Conservation (phyloP, 2,329 filamentous ascomycete species). For the Monosporascus sp. region DNA sequence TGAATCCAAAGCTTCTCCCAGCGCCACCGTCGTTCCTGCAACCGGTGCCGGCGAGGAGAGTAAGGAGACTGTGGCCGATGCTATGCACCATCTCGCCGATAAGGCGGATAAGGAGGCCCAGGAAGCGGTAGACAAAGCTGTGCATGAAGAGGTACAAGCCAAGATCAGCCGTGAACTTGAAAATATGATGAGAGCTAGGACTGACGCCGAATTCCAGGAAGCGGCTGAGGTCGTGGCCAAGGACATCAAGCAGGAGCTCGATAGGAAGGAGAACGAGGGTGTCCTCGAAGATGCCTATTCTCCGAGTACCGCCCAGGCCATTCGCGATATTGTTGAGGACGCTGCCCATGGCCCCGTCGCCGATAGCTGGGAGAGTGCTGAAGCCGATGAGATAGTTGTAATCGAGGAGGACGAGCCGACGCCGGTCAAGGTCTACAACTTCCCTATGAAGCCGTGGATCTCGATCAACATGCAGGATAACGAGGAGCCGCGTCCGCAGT, state of each 20-base stretch:
- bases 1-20: slow-evolving; percentile 5
- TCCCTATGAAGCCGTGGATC: slow-evolving; percentile 95
- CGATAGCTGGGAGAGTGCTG: slow-evolving; percentile 90
- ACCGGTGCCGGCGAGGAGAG: slow-evolving; percentile 20
- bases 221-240: slow-evolving; percentile 41
- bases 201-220: slow-evolving; percentile 49
- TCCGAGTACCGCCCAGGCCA: slow-evolving; percentile 45
- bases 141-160: slow-evolving; percentile 42
- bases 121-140: slow-evolving; percentile 56
- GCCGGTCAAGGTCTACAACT: slow-evolving; percentile 81
- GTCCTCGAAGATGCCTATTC: slow-evolving; percentile 48
- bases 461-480: slow-evolving; percentile 69
- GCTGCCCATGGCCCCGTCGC: slow-evolving; percentile 57
- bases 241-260: slow-evolving; percentile 47
- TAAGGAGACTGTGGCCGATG: slow-evolving; percentile 66
- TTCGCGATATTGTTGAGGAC: slow-evolving; percentile 47
- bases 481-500: slow-evolving; percentile 51
- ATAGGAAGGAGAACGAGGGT: slow-evolving; percentile 46
- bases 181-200: slow-evolving; percentile 44
- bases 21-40: slow-evolving; percentile 1
- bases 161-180: slow-evolving; percentile 44
- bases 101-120: slow-evolving; percentile 51
- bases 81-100: slow-evolving; percentile 59
- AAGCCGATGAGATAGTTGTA: slow-evolving; percentile 60
- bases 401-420: slow-evolving; percentile 62